Conservation (phyloP, 2,329 filamentous ascomycete species). For the Chlorencoelia australis region DNA sequence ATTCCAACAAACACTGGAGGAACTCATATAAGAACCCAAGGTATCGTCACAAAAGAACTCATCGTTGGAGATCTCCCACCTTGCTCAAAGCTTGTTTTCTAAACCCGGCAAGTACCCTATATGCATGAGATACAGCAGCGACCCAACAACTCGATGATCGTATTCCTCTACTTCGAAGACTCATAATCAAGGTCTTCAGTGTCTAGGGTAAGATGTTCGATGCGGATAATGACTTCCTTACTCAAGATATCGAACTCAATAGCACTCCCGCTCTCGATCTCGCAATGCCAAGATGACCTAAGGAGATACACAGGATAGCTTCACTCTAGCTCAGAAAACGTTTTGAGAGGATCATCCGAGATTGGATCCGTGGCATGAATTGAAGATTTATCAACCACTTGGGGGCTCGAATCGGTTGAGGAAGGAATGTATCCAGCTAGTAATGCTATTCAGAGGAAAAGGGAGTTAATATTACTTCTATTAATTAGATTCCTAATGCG, state of each 20-base stretch:
- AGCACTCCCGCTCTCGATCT: slow-evolving; percentile 37
- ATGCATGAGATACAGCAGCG: slow-evolving; percentile 30
- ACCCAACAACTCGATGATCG: slow-evolving; percentile 32
- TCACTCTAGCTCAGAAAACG: slow-evolving; percentile 30
- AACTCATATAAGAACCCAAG: slow-evolving; percentile 38
- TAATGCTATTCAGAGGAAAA: slow-evolving; percentile 27
- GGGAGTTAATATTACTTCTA: slow-evolving; percentile 28
- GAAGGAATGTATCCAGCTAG: slow-evolving; percentile 31
- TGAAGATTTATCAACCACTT: slow-evolving; percentile 32
- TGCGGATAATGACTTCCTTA: slow-evolving; percentile 26
- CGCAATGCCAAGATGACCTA: slow-evolving; percentile 34
- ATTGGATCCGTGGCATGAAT: slow-evolving; percentile 33
- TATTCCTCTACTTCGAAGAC: slow-evolving; percentile 35
- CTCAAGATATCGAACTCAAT: slow-evolving; percentile 39
- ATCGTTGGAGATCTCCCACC: slow-evolving; percentile 33
- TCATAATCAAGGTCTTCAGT: slow-evolving; percentile 40
- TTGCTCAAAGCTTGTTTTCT: slow-evolving; percentile 33
- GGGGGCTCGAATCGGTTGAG: slow-evolving; percentile 31
- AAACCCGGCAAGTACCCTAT: slow-evolving; percentile 25
- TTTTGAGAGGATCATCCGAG: slow-evolving; percentile 36
- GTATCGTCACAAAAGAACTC: slow-evolving; percentile 37
- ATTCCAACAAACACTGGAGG: slow-evolving; percentile 33
- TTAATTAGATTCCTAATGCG: slow-evolving; percentile 29
- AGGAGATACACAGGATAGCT: slow-evolving; percentile 36
- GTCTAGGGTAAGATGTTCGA: slow-evolving; percentile 34